Evolutionary conservation across 2,329 filamentous ascomycete species (phyloP), one percentile per base, ranked within the genome.

Genomic region (Xylariaceae sp.): DNA sequence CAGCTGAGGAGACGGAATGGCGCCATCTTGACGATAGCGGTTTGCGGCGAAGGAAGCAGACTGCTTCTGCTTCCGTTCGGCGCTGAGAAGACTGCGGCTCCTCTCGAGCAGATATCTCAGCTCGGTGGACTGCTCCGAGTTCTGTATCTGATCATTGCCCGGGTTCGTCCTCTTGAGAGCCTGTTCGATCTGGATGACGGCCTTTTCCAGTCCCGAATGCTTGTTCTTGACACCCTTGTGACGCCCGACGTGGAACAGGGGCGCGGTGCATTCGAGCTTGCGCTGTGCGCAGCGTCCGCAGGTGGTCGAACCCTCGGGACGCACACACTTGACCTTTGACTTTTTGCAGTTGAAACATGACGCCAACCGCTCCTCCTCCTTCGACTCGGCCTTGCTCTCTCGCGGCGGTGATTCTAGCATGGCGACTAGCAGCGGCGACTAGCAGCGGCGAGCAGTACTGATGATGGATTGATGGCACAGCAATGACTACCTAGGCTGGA

Each of bases 191-290:
- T 85, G 82, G 53, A 77, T 78, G 14, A 88, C 72, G 3, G 83
- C 83, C 61, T 86, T 87, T 46, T 86, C 83, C 19, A 87, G 64
- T 1, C 83, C 83, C 12, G 79, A 82, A 28, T 83, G 76, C 60
- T 88, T 88, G 60, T 87, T 87, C 59, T 86, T 87, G 44, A 86
- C 82, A 15, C 83, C 83, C 55, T 86, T 86, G 54, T 85, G 81
- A 34, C 83, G 69, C 6, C 83, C 83, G 3, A 85, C 73, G 46
- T 85, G 81, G 54, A 85, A 85, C n/a, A 74, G 74, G n/a, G 74
- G 82, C 2, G 84, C 76, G 5, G 84, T 65, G 56, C 83, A 87
- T 43, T 85, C 77, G 11, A 61, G 55, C 7, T 50, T 49, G 37
- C 58, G 55, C 43, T 58, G 54, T 4, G 47, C 51, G 40, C 58